Conservation (phyloP, 805 yeast genomes). For the Ogataea methanolica region DNA sequence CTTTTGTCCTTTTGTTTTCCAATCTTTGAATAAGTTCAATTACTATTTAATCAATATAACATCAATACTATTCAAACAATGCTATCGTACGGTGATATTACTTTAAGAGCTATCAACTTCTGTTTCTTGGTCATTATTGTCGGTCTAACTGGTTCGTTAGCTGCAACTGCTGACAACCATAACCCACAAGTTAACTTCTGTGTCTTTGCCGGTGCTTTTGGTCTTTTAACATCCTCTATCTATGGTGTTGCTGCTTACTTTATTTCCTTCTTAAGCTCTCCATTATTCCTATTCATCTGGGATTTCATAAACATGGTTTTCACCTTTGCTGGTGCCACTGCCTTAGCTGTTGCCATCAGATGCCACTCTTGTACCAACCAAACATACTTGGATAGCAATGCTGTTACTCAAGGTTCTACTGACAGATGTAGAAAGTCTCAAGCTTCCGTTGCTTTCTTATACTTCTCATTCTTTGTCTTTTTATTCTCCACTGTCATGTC, state of each 20-base stretch:
- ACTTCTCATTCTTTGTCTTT: constrained; percentile 76
- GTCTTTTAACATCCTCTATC: constrained; percentile 71
- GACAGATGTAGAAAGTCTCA: constrained; percentile 96
- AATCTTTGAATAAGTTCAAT: constrained; percentile 2
- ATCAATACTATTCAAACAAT: constrained; percentile 10
- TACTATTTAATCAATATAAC: neutral
- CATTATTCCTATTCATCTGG: constrained; percentile 63
- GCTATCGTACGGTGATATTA: constrained; percentile 68
- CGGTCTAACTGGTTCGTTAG: constrained; percentile 87
- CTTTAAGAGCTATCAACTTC: constrained; percentile 72
- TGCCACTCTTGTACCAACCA: constrained; percentile 79
- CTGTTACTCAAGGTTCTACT: constrained; percentile 65
- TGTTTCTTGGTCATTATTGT: constrained; percentile 71
- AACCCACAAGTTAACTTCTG: constrained; percentile 85
- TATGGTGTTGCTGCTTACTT: constrained; percentile 79
- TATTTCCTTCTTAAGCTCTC: constrained; percentile 80
- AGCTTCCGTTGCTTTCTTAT: constrained; percentile 76
- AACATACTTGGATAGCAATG: constrained; percentile 58
- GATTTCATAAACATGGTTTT: constrained; percentile 89
- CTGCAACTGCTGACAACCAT: constrained; percentile 51
- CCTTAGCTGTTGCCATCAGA: constrained; percentile 86
- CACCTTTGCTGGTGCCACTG: constrained; percentile 92
- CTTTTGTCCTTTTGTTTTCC: constrained; percentile 1
- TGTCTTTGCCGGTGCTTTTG: constrained; percentile 85
- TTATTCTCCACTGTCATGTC: constrained; percentile 57